Evolutionary conservation across 1,139 yeast species (phyloP), one percentile per base, ranked within the genome.

Genomic region (Geotrichum macrosporum): DNA sequence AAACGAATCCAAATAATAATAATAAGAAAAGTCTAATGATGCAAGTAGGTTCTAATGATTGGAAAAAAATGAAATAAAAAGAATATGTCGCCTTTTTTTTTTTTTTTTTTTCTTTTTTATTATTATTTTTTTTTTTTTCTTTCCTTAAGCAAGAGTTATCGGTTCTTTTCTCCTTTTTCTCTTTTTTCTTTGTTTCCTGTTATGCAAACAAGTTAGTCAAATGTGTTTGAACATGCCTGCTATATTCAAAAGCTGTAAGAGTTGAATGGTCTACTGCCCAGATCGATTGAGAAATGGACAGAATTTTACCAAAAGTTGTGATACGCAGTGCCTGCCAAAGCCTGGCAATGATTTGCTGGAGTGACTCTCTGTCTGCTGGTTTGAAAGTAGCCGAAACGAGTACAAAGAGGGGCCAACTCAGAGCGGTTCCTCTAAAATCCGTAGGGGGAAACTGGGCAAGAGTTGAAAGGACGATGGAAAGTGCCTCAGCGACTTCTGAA

Each of bases 341-440:
- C 2, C 15, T 15, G 15, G 4, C 21, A 8, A 41, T 31, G n/a
- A 32, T 26, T 12, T 24, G 9, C 9, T 8, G n/a, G 8, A 46
- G 24, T 2, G n/a, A 8, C 15, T 4, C 20, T 13, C 42, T 38
- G 5, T 46, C 44, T 9, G 15, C 15, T 12, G 5, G 10, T 12
- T 16, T 26, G 26, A 41, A 41, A 3, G 46, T 46, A 13, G 33
- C 35, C 10, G 27, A 33, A 2, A 20, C 38, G 8, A 41, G 10
- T 8, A 46, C 40, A 27, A 46, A 41, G 3, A 46, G 16, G 5
- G 49, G 49, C 46, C 46, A 46, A 6, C 46, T 24, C 8, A 46
- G 22, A 2, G 46, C 46, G 3, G 45, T 46, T 8, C 49, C 49
- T 9, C 26, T 36, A 30, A 46, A 46, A 21, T 35, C 41, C 2